A percentile compares a stretch with the other conserved stretches of the same genome.
phyloP scores from a whole-genome alignment of 1,139 yeast genomes.

The Zygosaccharomyces sapae region DNA sequence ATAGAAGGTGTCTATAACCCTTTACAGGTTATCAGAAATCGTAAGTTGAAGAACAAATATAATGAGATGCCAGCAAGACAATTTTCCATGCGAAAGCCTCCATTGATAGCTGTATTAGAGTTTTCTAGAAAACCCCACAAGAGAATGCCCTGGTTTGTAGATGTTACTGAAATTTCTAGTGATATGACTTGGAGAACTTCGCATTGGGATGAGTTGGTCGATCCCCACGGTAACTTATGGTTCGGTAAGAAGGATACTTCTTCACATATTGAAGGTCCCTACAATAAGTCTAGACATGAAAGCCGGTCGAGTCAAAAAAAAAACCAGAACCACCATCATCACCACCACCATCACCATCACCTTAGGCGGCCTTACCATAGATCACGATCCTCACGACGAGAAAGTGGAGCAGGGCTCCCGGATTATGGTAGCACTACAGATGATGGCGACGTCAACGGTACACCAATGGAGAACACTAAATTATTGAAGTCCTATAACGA shows the following conservation, averaged over 20 bases:
- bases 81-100: constrained; percentile 28
- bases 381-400: background rate
- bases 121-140: constrained; percentile 28
- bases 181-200: constrained; percentile 63
- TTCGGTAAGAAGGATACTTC: constrained; percentile 39
- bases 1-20: constrained; percentile 78
- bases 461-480: background rate
- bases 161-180: constrained; percentile 54
- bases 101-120: constrained; percentile 32
- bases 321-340: constrained; percentile 8
- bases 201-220: constrained; percentile 60
- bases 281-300: background rate
- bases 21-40: constrained; percentile 68
- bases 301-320: constrained; percentile 4
- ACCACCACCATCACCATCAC: constrained; percentile 12
- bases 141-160: constrained; percentile 57
- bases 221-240: constrained; percentile 56
- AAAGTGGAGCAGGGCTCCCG: background rate
- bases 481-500: background rate
- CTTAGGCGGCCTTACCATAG: constrained; percentile 6
- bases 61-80: constrained; percentile 33
- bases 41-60: constrained; percentile 50
- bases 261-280: constrained; percentile 2
- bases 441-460: background rate
- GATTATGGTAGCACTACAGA: background rate